Evolutionary conservation across 805 yeast genomes (phyloP).

Genomic region (Ogataea ramenticola): DNA sequence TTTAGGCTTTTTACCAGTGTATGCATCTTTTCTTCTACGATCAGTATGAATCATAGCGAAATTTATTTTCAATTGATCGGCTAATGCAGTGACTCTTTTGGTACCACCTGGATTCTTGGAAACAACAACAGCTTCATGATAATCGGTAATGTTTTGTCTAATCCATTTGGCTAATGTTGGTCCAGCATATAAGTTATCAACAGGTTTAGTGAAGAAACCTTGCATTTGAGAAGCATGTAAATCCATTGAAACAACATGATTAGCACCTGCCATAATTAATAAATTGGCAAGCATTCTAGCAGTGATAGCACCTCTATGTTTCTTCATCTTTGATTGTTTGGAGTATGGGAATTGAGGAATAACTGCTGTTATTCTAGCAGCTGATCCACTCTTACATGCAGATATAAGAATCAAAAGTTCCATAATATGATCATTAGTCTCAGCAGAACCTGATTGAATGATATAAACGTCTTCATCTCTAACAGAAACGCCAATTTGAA

Average conservation of each 20-base stretch:
- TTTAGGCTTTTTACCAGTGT: conserved; percentile 37
- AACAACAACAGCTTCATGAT: conserved; percentile 86
- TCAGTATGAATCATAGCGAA: conserved; percentile 99
- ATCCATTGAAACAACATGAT: conserved; percentile 97
- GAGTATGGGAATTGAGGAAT: conserved; percentile 97
- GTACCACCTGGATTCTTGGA: conserved; percentile 99
- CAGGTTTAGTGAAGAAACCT: conserved; percentile 96
- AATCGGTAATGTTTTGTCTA: conserved; percentile 78
- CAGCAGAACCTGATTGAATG: conserved; percentile 85
- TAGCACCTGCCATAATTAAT: conserved; percentile 97
- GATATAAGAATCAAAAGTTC: conserved; percentile 87
- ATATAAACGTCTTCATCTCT: conserved; percentile 96
- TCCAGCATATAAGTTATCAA: conserved; percentile 92
- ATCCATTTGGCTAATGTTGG: conserved; percentile 97
- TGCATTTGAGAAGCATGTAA: conserved; percentile 97
- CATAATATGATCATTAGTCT: conserved; percentile 90
- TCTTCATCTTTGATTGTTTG: conserved; percentile 96
- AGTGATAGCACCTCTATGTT: conserved; percentile 97
- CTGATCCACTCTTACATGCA: conserved; percentile 97
- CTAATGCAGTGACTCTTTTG: conserved; percentile 93
- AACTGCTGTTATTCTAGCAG: conserved; percentile 94
- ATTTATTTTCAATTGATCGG: conserved; percentile 92
- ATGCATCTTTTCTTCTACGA: conserved; percentile 79
- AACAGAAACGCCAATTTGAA: conserved; percentile 89
- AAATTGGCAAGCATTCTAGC: conserved; percentile 97